Base-by-base conservation (phyloP, 805 yeast species). In the Tetrapisispora fleetii region DNA sequence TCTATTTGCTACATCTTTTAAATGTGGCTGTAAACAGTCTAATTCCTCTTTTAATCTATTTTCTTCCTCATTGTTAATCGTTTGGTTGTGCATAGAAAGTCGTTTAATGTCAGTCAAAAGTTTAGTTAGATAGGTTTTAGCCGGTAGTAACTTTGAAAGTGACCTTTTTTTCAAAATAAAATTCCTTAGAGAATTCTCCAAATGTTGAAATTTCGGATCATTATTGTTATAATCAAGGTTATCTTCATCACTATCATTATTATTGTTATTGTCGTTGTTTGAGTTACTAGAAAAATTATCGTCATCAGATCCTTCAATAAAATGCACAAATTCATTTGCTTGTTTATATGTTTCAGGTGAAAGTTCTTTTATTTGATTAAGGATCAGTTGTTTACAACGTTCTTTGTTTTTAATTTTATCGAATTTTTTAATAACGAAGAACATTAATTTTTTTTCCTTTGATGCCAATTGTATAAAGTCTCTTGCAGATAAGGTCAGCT, bases 321-420 rank as follows among this genome's bases (percentile, higher is more conserved):
- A 93, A 64, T 95, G 99, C 8, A 93, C 95, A 68, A 93, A 89
- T 40, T 90, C 95, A n/a, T 75, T 69, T 0, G 96, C 79, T 55
- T 85, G 87, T 62, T 91, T 89, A 60, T 83, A 82, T 0, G 97
- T 87, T 54, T 87, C 95, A 1, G 98, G 99, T 0, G 96, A 84
- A 48, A 95, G 68, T 18, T 72, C 79, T 56, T 85, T 80, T 9
- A 93, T 88, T 64, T 93, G 99, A 48, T 84, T 87, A 64, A 91
- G 68, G 40, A 93, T 88, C 50, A 83, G 75, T 37, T 74, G 69
- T 60, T 75, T 79, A 68, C 99, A 93, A 53, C 86, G 79, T 44
- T 81, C 78, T 62, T 88, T 85, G 63, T 91, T 87, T 51, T 72
- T 74, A 54, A 93, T 91, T 56, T 78, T 81, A 68, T 95, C 99